Percentiles rank a stretch among this genome's conserved stretches.
phyloP scores from a whole-genome alignment of 2,329 filamentous ascomycete genomes.

The Apiospora arundinis region DNA sequence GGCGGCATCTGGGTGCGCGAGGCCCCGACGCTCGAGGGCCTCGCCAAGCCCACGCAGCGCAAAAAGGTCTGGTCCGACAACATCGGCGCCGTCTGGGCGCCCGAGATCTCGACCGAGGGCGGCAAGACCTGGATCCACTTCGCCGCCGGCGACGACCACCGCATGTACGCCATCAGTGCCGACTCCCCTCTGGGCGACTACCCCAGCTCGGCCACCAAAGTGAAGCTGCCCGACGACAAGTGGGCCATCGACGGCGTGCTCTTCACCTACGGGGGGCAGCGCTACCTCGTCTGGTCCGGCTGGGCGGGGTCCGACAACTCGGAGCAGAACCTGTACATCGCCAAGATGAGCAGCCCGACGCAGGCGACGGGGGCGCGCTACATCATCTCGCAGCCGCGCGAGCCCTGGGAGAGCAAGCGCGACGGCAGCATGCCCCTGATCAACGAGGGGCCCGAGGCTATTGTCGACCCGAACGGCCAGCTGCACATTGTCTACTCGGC shows the following conservation, averaged over 20 bases:
- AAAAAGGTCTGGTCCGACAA: constrained; percentile 31
- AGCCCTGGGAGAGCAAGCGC: constrained; percentile 31
- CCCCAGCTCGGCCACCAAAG: constrained; percentile 27
- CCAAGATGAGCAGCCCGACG: constrained; percentile 32
- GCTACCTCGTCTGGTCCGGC: constrained; percentile 37
- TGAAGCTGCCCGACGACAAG: constrained; percentile 32
- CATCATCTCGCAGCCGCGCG: constrained; percentile 36
- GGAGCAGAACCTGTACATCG: constrained; percentile 35
- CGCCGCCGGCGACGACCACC: constrained; percentile 28
- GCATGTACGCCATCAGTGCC: constrained; percentile 35
- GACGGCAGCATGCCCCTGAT: constrained; percentile 29
- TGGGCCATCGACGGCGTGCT: constrained; percentile 36
- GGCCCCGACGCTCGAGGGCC: constrained; percentile 28
- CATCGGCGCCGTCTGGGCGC: constrained; percentile 31
- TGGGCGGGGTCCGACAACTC: constrained; percentile 26
- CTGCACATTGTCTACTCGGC: constrained; percentile 37
- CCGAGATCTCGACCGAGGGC: constrained; percentile 30
- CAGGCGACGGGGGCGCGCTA: constrained; percentile 29
- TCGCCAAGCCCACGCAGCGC: constrained; percentile 23
- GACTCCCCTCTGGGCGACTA: constrained; percentile 29
- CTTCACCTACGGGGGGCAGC: constrained; percentile 30
- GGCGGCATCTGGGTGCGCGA: constrained; percentile 31
- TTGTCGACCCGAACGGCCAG: constrained; percentile 35
- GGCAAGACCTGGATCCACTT: constrained; percentile 33
- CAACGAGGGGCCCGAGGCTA: constrained; percentile 35